Evolutionary conservation across 345 rosid species (phyloP).

Genomic region (Iberis pinnata): DNA sequence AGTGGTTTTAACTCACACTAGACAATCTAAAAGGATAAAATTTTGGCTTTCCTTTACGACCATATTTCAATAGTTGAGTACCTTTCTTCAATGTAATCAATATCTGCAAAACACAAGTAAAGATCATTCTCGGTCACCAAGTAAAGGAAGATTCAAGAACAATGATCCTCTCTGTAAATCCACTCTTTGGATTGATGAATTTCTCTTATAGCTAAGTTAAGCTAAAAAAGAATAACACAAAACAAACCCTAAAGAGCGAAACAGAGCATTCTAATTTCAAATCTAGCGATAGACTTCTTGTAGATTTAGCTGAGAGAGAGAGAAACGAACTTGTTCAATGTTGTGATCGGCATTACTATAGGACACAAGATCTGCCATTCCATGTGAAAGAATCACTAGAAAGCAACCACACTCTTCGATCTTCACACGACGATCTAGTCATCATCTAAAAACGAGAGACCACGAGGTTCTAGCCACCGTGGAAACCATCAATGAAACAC

Average conservation of each 20-base stretch:
- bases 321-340: conserved; percentile 56
- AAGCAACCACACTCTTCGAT: conserved; percentile 79
- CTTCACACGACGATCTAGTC: conserved; percentile 70
- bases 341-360: conserved; percentile 81
- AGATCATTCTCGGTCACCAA: no score
- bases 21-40: conserved; percentile 87
- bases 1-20: conserved; percentile 46
- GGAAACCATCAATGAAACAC: conserved; percentile 35
- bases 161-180: no score
- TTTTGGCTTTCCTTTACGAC: conserved; percentile 92
- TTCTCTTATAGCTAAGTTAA: no score
- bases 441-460: conserved; percentile 43
- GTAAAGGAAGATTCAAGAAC: no score
- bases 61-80: conserved; percentile 82
- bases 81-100: conserved; percentile 86
- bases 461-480: conserved; percentile 32
- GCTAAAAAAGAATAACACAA: not conserved
- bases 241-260: not conserved
- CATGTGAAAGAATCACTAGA: conserved; percentile 72
- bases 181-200: no score
- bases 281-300: no score
- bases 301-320: conserved; percentile 2
- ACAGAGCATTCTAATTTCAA: no score
- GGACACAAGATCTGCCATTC: conserved; percentile 99
- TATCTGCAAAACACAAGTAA: conserved; percentile 44